Evolutionary conservation across 208 protist species (phyloP), one percentile per base, ranked within the genome.

Genomic region (Strigomonas culicis): DNA sequence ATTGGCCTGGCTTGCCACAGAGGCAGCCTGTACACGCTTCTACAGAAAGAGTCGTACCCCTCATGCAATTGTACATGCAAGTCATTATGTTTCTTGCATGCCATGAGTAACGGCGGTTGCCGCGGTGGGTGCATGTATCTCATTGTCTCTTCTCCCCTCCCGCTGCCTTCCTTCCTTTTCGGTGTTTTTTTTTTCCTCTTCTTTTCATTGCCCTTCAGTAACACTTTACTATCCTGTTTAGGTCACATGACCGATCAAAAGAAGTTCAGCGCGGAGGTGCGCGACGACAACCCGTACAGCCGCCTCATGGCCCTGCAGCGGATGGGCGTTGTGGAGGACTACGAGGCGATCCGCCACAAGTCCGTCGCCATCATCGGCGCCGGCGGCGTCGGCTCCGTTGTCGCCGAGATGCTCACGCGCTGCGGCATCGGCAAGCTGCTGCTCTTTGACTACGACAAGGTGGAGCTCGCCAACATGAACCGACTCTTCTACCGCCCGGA

Each of bases 391-490:
- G 98, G 98, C 59, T 90, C 79, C 49, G 97, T 99, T n/a, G 92
- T 95, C n/a, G 95, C 95, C 1, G 97, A 99, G 70, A 99, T 99
- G 97, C 85, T 99, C 13, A 98, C 95, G 4, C 83, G 97, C 39
- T 99, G 98, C 74, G 98, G 98, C 44, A 89, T 99, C 49, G 97
- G 97, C 49, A 99, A 99, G 75, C 79, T 99, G 13, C 66, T 99
- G n/a, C 77, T 99, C 47, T 98, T 97, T 66, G 98, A 99, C 80
- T 99, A 99, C 82, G 98, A 99, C 83, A 98, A 83, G 52, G 98
- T 99, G 7, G 96, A 99, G 67, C 68, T 99, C 27, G 97, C 98
- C 1, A 99, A 99, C 81, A 99, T 99, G 97, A 99, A 99, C 71
- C 81, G 92, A 10, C 82, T 99, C 39, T 98, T 98, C 71, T 99